Base-by-base conservation (phyloP, 1,284 basidiomycete species). In the Cryptococcus sp. region DNA sequence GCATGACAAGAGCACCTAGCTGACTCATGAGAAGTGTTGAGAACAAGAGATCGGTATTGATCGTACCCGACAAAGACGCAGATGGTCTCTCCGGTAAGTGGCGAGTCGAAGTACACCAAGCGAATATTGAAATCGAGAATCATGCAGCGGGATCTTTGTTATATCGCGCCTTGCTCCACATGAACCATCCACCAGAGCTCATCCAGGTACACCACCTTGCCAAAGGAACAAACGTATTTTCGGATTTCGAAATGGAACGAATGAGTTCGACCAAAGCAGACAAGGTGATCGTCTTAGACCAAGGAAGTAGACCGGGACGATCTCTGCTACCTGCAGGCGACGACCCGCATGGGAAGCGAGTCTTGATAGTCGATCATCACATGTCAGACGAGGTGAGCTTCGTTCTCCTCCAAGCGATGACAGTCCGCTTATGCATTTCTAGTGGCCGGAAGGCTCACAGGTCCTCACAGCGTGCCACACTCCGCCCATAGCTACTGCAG, bases 51-150 rank as follows among this genome's bases (percentile, higher is more conserved):
- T 63, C 59, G 5, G 70, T 73, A 6, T 48, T 76, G 27, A 65
- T 76, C 1, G 69, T 72, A 1, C 74, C 74, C 3, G 74, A 76
- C 50, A 73, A 73, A 48, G 74, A 76, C 59, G 74, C 72, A n/a
- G 74, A 76, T 53, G 74, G 74, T 13, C 55, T 76, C 16, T 64
- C 68, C 22, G 69, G 72, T 72, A 27, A 55, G 59, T 41, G 1
- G 2, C 19, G 4, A 35, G 11, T 23, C 17, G 23, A 13, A n/a
- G 4, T 45, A 7, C 3, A 19, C 35, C 20, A 11, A 16, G 8
- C 13, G 15, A 22, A 17, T 22, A n/a, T 39, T 44, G 20, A 44
- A 19, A 40, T 41, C 17, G 23, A 20, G 42, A 38, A 51, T 62
- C 27, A 27, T 10, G 10, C 42, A 72, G 74, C 74, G 38, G 74